Evolutionary conservation across 2,329 filamentous ascomycete species (phyloP).

Genomic region (Botrytis paeoniae): DNA sequence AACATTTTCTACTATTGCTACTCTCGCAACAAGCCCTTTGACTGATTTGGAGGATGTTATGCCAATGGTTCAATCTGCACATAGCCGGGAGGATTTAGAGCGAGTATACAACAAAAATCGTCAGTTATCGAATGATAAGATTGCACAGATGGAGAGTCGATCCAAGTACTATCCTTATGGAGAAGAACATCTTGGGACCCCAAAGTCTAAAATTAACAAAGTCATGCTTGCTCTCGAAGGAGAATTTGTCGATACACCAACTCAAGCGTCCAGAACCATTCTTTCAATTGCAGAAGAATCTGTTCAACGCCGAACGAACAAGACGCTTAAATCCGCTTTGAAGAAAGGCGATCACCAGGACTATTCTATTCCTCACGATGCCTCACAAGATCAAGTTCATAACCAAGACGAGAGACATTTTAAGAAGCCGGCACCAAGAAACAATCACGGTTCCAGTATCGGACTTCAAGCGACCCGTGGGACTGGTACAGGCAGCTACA

Average conservation of each 20-base stretch:
- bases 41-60: slow-evolving; percentile 14
- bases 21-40: slow-evolving; percentile 13
- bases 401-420: not conserved
- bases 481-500: slow-evolving; percentile 9
- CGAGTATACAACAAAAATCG: slow-evolving; percentile 9
- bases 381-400: not conserved
- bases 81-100: slow-evolving; percentile 14
- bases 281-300: slow-evolving; percentile 16
- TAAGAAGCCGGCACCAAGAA: not conserved
- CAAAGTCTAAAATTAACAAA: not conserved
- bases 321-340: slow-evolving; percentile 21
- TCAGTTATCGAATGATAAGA: not conserved
- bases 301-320: slow-evolving; percentile 3
- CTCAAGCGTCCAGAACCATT: not conserved
- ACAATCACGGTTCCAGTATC: not conserved
- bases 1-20: slow-evolving; percentile 15
- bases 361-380: not conserved
- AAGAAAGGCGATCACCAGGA: slow-evolving; percentile 15
- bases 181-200: not conserved
- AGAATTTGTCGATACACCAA: not conserved
- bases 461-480: not conserved
- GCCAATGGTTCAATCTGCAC: not conserved
- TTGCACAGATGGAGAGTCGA: not conserved
- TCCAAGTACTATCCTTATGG: slow-evolving; percentile 2
- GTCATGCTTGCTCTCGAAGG: not conserved